Evolutionary conservation across 371 early-diverging fungal species (phyloP), one percentile per base, ranked within the genome.

Genomic region (Mortierella sp.): DNA sequence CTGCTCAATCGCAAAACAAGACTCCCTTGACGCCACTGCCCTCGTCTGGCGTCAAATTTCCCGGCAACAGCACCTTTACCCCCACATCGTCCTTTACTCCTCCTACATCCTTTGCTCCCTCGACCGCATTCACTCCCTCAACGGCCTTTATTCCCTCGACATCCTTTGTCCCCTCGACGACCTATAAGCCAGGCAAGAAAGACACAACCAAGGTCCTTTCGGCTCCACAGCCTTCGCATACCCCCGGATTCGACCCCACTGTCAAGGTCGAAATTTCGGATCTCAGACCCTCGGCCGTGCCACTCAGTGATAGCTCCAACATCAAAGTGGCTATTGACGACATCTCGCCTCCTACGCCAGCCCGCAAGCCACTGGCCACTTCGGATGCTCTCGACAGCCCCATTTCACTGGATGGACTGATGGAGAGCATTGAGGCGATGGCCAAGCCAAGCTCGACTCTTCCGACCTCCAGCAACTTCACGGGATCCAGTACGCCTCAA

Each of bases 341-440:
- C 55, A 48, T 75, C 70, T 51, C 80, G 21, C 61, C 67, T 31
- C 76, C 75, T 19, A 34, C 74, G 1, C 54, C 74, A 43, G 26
- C 74, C 51, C 26, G 77, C 72, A 51, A 74, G 55, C 37, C 67
- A 64, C 31, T 67, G 40, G 24, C 40, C 10, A 2, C 43, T 19
- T 5, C 67, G 37, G 61, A 69, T 1, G 73, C 75, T 3, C 31
- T 78, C 26, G 81, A 78, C 37, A 81, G 85, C 34, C 78, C 85
- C 1, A 85, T 73, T 28, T 85, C 85, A 9, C 37, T 85, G 14
- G 81, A 85, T 71, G 85, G 85, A 6, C 40, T 85, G 24, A 34
- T 85, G 74, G 85, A 85, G 53, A 85, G 85, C 24, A 75, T 85
- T 14, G 85, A 85, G 50, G 85, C 85, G 3, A 81, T 85, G 85